A percentile compares a stretch with the other conserved stretches of the same genome.
phyloP scores from a whole-genome alignment of 176 grass and related monocot genomes.

The Thalia dealbata region DNA sequence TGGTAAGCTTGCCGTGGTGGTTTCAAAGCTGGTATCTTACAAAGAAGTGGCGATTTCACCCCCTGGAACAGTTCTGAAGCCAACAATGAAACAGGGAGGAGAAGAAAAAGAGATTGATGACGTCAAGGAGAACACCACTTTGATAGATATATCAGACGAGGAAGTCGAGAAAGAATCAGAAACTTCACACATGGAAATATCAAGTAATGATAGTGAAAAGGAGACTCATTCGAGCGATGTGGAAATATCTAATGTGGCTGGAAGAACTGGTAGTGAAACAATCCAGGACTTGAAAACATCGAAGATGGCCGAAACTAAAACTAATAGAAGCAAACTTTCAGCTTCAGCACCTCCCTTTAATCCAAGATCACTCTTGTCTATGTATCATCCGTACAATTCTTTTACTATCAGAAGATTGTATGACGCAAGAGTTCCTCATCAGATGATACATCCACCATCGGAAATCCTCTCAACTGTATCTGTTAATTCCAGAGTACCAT shows the following conservation, averaged over 20 bases:
- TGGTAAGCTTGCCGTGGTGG: slow-evolving; percentile 36
- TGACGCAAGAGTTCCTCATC: slow-evolving; percentile 47
- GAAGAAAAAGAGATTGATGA: slow-evolving; percentile 24
- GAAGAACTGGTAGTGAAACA: slow-evolving; percentile 37
- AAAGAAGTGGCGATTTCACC: slow-evolving; percentile 90
- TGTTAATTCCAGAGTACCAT: slow-evolving; percentile 61
- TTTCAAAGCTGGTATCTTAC: slow-evolving; percentile 86
- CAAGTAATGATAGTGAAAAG: slow-evolving; percentile 33
- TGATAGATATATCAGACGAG: slow-evolving; percentile 26
- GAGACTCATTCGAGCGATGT: slow-evolving; percentile 32
- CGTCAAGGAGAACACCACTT: slow-evolving; percentile 25
- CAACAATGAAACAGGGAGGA: slow-evolving; percentile 52
- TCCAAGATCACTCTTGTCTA: slow-evolving; percentile 53
- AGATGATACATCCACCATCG: slow-evolving; percentile 38
- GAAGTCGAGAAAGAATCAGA: slow-evolving; percentile 36
- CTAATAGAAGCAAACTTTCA: slow-evolving; percentile 80
- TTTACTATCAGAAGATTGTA: slow-evolving; percentile 36
- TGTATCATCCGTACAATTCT: slow-evolving; percentile 62
- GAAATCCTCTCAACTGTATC: slow-evolving; percentile 48
- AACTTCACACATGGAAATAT: slow-evolving; percentile 30
- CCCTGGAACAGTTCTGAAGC: slow-evolving; percentile 71
- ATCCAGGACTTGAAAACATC: slow-evolving; percentile 30
- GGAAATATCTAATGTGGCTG: slow-evolving; percentile 20
- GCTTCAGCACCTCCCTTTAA: slow-evolving; percentile 97
- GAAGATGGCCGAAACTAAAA: slow-evolving; percentile 36